These are phyloP conservation scores for Teratosphaeria epicoccoides DNA, from an alignment of 2,329 filamentous ascomycete species.

Conservation along the genomic window DNA sequence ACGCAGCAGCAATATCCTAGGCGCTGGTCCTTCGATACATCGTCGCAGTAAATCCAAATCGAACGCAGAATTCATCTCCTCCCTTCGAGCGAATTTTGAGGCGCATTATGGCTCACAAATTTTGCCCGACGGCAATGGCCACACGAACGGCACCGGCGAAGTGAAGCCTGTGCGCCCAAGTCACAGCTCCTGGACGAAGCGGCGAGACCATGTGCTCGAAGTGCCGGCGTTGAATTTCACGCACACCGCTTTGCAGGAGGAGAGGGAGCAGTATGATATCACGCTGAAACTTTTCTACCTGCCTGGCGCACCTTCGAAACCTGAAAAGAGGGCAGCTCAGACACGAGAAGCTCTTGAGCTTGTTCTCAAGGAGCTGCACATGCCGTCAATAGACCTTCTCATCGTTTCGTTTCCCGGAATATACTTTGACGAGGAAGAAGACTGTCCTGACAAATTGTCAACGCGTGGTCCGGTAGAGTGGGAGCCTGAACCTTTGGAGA, in stretches of 20 bases:
- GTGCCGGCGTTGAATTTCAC: constrained; percentile 69
- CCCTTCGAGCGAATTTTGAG: constrained; percentile 69
- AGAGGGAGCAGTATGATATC: constrained; percentile 78
- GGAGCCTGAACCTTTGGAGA: constrained; percentile 49
- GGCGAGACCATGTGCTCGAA: constrained; percentile 29
- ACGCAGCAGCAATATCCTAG: constrained; percentile 64
- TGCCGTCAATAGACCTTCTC: constrained; percentile 69
- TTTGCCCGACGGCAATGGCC: constrained; percentile 1
- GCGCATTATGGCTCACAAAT: constrained; percentile 12
- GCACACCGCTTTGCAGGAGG: constrained; percentile 63
- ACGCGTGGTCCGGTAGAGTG: constrained; percentile 26
- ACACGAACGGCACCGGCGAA: constrained; percentile 10
- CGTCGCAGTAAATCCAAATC: constrained; percentile 70
- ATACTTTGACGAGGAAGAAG: constrained; percentile 86
- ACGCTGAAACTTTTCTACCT: constrained; percentile 94
- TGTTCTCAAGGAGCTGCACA: constrained; percentile 68
- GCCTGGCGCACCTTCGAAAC: constrained; percentile 38
- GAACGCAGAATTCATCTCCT: constrained; percentile 85
- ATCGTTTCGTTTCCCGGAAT: constrained; percentile 90
- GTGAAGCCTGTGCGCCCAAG: constrained; percentile 16
- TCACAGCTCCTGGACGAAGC: constrained; percentile 58
- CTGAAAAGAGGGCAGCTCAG: constrained; percentile 49
- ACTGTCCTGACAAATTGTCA: constrained; percentile 50
- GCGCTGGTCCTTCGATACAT: constrained; percentile 70
- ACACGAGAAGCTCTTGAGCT: constrained; percentile 68